Base-by-base conservation (phyloP, 805 yeast species). In the Candida sanyiensis region DNA sequence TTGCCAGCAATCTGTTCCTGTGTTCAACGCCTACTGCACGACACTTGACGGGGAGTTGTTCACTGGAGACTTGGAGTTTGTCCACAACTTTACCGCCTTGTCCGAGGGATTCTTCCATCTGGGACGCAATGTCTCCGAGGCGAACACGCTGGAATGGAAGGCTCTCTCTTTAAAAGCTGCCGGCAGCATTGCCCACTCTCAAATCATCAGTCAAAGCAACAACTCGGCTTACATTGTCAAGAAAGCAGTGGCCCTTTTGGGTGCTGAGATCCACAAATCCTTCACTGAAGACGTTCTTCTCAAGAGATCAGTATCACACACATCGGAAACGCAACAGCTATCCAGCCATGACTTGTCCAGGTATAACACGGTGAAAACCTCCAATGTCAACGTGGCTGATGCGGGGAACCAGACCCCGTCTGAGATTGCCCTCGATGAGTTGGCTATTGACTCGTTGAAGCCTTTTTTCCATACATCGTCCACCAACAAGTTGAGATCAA, bases 401-500 rank as follows among this genome's bases (percentile, higher is more conserved):
- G 27, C 39, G 19, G 32, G 30, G 20, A 12, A 23, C n/a, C 27
- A 39, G 9, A 38, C 44, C 3, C 48, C 51, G n/a, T 12, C n/a
- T 12, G 52, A 41, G 7, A 40, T 50, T 15, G 55, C 52, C 13
- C 43, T 46, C 1, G 57, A 52, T 16, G 68, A 63, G 30, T 37
- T 58, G 4, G 61, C 71, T 1, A 43, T 64, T 3, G 45, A 44
- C 5, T 59, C 85, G 0, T 63, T 89, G 46, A 71, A 70, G 36
- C 57, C 75, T 1, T 72, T 78, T 40, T 87, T 85, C 56, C 76
- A 77, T 49, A 75, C 93, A 2, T 63, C 73, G 2, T 73, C 78
- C 31, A 64, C 80, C 5, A 70, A 69, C 27, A 88, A 83, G 56
- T 66, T 88, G 28, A 66, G 72, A 28, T 58, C 69, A 17, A 69